Evolutionary conservation across 257 asterid genomes (phyloP).

Genomic region (Paulownia fortunei): DNA sequence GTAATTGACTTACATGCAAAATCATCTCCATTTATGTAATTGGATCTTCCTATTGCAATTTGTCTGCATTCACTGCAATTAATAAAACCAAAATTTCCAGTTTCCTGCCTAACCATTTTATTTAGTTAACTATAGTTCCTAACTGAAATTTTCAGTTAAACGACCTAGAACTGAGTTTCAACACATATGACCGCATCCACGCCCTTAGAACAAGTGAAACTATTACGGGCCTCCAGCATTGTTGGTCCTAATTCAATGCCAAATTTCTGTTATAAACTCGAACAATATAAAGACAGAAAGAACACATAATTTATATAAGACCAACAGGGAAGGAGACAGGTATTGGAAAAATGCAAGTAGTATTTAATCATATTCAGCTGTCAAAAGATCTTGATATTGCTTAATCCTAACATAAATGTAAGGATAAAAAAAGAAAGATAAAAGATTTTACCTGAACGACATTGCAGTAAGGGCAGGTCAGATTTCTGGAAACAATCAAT

Average conservation of each 20-base stretch:
- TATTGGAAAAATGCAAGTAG: conserved; percentile 3
- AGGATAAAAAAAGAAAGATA: neutral
- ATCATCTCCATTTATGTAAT: neutral
- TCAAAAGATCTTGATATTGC: conserved; percentile 16
- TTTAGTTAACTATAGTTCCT: conserved; percentile 12
- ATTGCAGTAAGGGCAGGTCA: conserved; percentile 85
- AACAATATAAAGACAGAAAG: neutral
- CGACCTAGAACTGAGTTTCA: neutral
- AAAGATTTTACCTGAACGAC: conserved; percentile 70
- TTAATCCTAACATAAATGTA: conserved; percentile 15
- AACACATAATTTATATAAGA: conserved; percentile 16
- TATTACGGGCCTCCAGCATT: neutral
- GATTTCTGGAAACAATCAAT: conserved; percentile 59
- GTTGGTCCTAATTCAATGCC: neutral
- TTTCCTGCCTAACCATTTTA: conserved; percentile 1
- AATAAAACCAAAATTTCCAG: too few species aligned
- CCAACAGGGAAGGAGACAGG: neutral
- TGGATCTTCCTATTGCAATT: neutral
- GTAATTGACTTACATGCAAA: neutral
- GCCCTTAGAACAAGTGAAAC: neutral
- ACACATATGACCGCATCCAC: conserved; percentile 7
- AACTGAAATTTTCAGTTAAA: neutral
- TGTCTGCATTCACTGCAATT: neutral
- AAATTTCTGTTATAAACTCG: neutral
- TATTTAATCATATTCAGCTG: conserved; percentile 14